phyloP scores from a whole-genome alignment of 441 rosid species.

The Theobroma grandiflorum region DNA sequence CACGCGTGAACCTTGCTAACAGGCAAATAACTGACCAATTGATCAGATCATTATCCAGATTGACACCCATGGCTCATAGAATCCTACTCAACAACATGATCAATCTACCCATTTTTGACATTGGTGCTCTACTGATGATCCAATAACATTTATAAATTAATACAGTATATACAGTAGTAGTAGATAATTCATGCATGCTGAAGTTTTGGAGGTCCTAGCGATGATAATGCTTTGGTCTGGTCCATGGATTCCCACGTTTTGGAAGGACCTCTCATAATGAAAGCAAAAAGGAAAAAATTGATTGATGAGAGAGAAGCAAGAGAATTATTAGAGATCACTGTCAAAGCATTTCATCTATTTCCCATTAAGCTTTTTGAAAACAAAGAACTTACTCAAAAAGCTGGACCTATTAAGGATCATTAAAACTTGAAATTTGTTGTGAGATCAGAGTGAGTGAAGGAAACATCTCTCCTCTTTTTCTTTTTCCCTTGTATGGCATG shows the following conservation, averaged over 20 bases:
- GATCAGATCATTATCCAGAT: background rate
- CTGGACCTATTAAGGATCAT: too few relatives aligned
- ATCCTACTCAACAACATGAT: background rate
- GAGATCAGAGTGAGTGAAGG: too few relatives aligned
- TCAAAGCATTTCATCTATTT: too few relatives aligned
- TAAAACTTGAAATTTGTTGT: too few relatives aligned
- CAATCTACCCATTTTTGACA: constrained; percentile 2
- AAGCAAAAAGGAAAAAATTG: background rate
- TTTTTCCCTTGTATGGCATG: too few relatives aligned
- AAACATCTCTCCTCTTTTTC: too few relatives aligned
- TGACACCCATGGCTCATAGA: background rate
- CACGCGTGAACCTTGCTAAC: background rate
- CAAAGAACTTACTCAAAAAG: too few relatives aligned
- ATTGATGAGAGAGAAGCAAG: background rate
- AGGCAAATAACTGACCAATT: background rate
- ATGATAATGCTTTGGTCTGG: background rate
- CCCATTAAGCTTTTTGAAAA: too few relatives aligned
- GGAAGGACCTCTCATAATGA: constrained; percentile 15
- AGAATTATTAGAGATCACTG: background rate
- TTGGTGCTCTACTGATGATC: background rate
- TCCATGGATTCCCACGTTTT: background rate
- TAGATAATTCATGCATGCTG: background rate
- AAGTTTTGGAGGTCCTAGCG: background rate
- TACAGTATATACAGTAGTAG: background rate
- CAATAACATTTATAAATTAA: background rate